Evolutionary conservation across 495 filamentous ascomycete genomes (phyloP).

Genomic region (Lophium mytilinum): DNA sequence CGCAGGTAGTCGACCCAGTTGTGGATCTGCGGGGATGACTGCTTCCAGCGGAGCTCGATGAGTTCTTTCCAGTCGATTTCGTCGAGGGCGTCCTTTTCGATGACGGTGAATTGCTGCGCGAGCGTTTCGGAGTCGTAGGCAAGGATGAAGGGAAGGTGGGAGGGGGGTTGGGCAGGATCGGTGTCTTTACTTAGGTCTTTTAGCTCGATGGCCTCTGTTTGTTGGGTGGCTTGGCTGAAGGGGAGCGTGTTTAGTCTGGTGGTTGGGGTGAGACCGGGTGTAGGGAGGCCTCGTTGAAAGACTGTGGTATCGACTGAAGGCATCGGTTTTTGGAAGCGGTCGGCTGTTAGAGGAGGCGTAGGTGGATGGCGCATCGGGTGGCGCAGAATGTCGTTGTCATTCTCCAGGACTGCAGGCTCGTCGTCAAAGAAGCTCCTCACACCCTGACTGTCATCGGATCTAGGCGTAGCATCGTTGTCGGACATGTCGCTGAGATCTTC

Average conservation of each 20-base stretch:
- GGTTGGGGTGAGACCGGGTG: slow-evolving; percentile 24
- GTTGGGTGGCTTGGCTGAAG: slow-evolving; percentile 9
- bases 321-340: slow-evolving; percentile 18
- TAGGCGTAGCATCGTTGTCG: slow-evolving; percentile 64
- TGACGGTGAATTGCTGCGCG: slow-evolving; percentile 88
- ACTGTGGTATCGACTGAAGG: slow-evolving; percentile 11
- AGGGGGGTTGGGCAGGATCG: slow-evolving; percentile 19
- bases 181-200: slow-evolving; percentile 19
- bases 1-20: slow-evolving; percentile 92
- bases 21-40: slow-evolving; percentile 54
- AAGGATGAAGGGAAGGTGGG: slow-evolving; percentile 84
- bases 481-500: slow-evolving; percentile 69
- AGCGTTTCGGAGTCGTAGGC: slow-evolving; percentile 83
- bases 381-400: slow-evolving; percentile 43
- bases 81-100: slow-evolving; percentile 92
- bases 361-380: slow-evolving; percentile 67
- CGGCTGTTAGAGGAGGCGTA: slow-evolving; percentile 64
- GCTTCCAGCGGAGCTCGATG: slow-evolving; percentile 86
- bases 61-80: slow-evolving; percentile 98
- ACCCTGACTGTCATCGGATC: slow-evolving; percentile 35
- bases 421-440: slow-evolving; percentile 37
- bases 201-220: slow-evolving; percentile 19
- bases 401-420: slow-evolving; percentile 29
- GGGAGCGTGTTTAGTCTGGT: slow-evolving; percentile 17
- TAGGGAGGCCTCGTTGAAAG: slow-evolving; percentile 11